Conservation (phyloP, 805 yeast genomes). For the Wickerhamia fluorescens region DNA sequence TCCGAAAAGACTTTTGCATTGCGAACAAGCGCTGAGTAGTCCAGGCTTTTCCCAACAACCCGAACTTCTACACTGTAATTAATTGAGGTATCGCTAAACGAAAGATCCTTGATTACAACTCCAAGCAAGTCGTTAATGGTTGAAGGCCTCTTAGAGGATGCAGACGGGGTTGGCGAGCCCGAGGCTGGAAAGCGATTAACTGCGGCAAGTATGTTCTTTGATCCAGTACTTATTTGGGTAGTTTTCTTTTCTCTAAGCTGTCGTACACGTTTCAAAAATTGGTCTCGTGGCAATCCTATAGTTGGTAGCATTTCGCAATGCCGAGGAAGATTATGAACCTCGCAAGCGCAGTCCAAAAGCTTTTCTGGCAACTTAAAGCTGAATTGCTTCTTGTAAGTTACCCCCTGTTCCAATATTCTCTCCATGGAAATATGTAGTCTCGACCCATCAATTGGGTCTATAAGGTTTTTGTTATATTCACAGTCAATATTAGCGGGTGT, state of each 20-base stretch:
- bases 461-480: slow-evolving; percentile 3
- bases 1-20: too few relatives aligned
- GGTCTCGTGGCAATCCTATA: slow-evolving; percentile 19
- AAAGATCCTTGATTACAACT: slow-evolving; percentile 15
- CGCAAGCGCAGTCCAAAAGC: slow-evolving; percentile 24
- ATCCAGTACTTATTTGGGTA: not conserved
- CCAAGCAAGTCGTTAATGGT: slow-evolving; percentile 1
- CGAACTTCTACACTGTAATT: slow-evolving; percentile 23
- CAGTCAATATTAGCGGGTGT: slow-evolving; percentile 17
- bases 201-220: not conserved
- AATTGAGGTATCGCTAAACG: slow-evolving; percentile 21
- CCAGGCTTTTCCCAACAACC: slow-evolving; percentile 17
- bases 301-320: slow-evolving; percentile 20
- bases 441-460: slow-evolving; percentile 18
- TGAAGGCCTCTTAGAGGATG: too few relatives aligned
- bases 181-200: not conserved
- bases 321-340: slow-evolving; percentile 15
- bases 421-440: slow-evolving; percentile 10
- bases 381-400: slow-evolving; percentile 21
- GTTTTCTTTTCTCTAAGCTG: slow-evolving; percentile 5
- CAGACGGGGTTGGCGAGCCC: not conserved
- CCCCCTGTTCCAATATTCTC: slow-evolving; percentile 14
- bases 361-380: slow-evolving; percentile 19
- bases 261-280: slow-evolving; percentile 13
- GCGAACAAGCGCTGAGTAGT: slow-evolving; percentile 9